A percentile compares a stretch with the other conserved stretches of the same genome.
Conservation (phyloP, 495 filamentous ascomycete genomes). For the Chaetomium cochliodes region DNA sequence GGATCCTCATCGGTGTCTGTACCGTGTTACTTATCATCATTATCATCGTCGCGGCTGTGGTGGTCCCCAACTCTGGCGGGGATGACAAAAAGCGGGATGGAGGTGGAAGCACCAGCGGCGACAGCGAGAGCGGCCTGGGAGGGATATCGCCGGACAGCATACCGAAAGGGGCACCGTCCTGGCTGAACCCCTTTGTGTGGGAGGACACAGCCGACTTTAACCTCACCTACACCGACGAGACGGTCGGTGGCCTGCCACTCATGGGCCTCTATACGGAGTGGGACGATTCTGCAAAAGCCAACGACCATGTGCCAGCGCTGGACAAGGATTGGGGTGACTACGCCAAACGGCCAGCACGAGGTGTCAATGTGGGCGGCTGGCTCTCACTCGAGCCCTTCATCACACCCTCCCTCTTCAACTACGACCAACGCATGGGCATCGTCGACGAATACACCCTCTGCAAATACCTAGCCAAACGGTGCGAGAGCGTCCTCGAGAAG, state of each 20-base stretch:
- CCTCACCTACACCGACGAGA: slow-evolving; percentile 83
- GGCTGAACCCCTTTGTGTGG: slow-evolving; percentile 91
- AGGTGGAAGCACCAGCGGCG: slow-evolving; percentile 21
- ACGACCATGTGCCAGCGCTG: slow-evolving; percentile 74
- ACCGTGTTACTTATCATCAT: slow-evolving; percentile 65
- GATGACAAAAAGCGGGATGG: slow-evolving; percentile 22
- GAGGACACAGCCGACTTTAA: slow-evolving; percentile 91
- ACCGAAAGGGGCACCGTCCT: slow-evolving; percentile 67
- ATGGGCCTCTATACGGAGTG: slow-evolving; percentile 88
- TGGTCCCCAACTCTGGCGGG: slow-evolving; percentile 57
- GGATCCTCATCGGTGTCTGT: slow-evolving; percentile 52
- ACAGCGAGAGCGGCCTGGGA: slow-evolving; percentile 52
- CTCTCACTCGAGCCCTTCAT: slow-evolving; percentile 93
- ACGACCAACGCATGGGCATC: slow-evolving; percentile 59
- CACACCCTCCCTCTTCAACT: slow-evolving; percentile 85
- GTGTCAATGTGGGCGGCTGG: slow-evolving; percentile 95
- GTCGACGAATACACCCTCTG: slow-evolving; percentile 88
- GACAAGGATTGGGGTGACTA: slow-evolving; percentile 74
- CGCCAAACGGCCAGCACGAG: slow-evolving; percentile 72
- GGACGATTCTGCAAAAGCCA: slow-evolving; percentile 78
- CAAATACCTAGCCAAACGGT: slow-evolving; percentile 61
- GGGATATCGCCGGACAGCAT: slow-evolving; percentile 61
- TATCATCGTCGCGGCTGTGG: slow-evolving; percentile 70
- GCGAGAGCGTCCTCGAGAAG: slow-evolving; percentile 68
- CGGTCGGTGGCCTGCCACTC: slow-evolving; percentile 77